These are phyloP conservation scores for Xylariaceae sp. DNA, from an alignment of 2,329 filamentous ascomycete genomes.

Conservation along the genomic window DNA sequence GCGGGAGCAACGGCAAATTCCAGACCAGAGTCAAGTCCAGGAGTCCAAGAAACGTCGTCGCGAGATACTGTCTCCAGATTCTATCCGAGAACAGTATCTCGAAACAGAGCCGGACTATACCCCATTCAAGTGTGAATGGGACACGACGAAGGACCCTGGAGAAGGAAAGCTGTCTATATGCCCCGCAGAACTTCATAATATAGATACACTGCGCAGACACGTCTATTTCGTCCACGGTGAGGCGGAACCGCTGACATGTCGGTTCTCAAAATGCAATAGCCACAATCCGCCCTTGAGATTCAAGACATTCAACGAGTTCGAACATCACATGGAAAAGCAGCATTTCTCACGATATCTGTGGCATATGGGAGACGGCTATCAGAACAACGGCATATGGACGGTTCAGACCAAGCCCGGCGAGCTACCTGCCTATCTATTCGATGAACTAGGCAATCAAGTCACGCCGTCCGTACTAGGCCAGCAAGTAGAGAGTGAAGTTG, in stretches of 20 bases:
- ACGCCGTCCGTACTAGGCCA: constrained; percentile 54
- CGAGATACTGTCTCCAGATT: constrained; percentile 36
- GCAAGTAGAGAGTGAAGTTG: constrained; percentile 43
- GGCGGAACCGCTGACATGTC: constrained; percentile 27
- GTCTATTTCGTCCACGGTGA: constrained; percentile 45
- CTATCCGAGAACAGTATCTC: constrained; percentile 40
- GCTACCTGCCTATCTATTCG: constrained; percentile 48
- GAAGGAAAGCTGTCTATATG: constrained; percentile 34
- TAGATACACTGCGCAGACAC: constrained; percentile 53
- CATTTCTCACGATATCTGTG: constrained; percentile 52
- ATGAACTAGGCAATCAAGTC: constrained; percentile 49
- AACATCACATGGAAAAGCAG: constrained; percentile 47
- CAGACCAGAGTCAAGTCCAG: constrained; percentile 16
- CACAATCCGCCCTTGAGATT: constrained; percentile 21
- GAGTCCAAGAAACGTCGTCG: constrained; percentile 39
- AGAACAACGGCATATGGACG: constrained; percentile 35
- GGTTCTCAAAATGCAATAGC: constrained; percentile 39
- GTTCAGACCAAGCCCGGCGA: constrained; percentile 22
- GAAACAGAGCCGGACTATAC: constrained; percentile 41
- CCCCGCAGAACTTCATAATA: constrained; percentile 56
- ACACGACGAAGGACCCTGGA: constrained; percentile 20
- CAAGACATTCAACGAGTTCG: constrained; percentile 34
- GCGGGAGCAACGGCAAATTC: constrained; percentile 1
- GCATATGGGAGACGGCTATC: constrained; percentile 56
- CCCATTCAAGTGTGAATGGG: constrained; percentile 57